Conservation (phyloP, 2,329 filamentous ascomycete genomes). For the Ophiostoma australiae region DNA sequence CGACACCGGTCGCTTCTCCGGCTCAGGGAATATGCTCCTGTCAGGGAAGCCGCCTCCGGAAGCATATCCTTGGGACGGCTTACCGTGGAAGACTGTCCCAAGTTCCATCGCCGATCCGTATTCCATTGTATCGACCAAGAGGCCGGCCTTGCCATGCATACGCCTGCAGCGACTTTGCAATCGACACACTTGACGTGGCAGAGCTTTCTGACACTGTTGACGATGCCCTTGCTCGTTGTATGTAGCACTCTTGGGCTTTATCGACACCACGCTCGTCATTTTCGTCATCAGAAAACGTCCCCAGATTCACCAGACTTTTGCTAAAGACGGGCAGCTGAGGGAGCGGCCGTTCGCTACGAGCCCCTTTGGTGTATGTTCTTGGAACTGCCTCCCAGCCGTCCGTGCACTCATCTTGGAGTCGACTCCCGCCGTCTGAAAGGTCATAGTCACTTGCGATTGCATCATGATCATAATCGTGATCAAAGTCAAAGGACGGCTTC, state of each 20-base stretch:
- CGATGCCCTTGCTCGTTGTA: background rate
- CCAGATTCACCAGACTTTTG: background rate
- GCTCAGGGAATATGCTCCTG: background rate
- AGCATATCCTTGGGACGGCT: background rate
- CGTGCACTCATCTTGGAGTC: background rate
- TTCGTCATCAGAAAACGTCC: background rate
- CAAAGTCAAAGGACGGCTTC: background rate
- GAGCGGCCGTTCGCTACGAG: background rate
- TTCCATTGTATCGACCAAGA: conserved; percentile 17
- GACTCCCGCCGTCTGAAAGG: background rate
- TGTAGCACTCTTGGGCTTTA: background rate
- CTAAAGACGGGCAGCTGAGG: background rate
- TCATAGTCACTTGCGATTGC: background rate
- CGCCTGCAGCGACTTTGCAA: background rate
- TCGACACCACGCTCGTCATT: background rate
- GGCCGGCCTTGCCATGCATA: conserved; percentile 15
- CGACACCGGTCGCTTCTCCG: background rate
- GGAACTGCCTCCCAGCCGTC: background rate
- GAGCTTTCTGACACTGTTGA: background rate
- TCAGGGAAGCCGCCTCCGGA: background rate
- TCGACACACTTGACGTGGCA: background rate
- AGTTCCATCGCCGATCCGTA: conserved; percentile 17
- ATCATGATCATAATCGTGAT: background rate
- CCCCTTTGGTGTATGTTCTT: background rate
- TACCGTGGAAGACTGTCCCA: conserved; percentile 15